Base-by-base conservation (phyloP, 495 filamentous ascomycete genomes). In the Aspergillus sparsus region DNA sequence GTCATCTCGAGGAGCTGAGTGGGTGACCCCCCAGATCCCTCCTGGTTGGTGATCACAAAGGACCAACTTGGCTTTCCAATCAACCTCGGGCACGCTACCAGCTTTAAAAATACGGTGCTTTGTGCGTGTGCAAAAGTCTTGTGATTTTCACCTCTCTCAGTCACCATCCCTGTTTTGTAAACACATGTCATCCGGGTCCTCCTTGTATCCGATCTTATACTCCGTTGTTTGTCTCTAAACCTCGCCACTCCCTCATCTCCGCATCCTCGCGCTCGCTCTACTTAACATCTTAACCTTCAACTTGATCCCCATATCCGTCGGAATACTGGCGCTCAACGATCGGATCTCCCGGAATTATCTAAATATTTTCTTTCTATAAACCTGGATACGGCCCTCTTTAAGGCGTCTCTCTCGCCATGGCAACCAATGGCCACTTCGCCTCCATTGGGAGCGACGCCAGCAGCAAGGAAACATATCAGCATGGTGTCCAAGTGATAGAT, bases 401-500 rank as follows among this genome's bases (percentile, higher is more conserved):
- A 82, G 83, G 35, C 86, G 85, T 12, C 83, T 82, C 37, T 75
- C 21, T 83, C 46, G 58, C 80, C 61, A 85, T 89, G 80, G 83
- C 83, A 18, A 88, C 90, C 80, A 97, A 97, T 75, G 89, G 89
- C 65, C 92, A 97, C 72, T 93, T 97, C 75, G 90, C 91, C 62
- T 77, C 84, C 45, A 83, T 92, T 72, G 89, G 89, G 74, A 81
- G 82, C 74, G 80, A 83, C 59, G 76, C 78, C 50, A 79, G 79
- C 46, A 84, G 89, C 66, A 80, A 89, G 42, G 70, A 69, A n/a
- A 71, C 71, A 36, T 97, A 92, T 72, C 89, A 89, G 70, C 91
- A 94, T 83, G 94, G 94, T 52, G 90, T 97, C 66, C 94, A 98
- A 77, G 92, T 98, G 66, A 89, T 98, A 64, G 90, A 97, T 72